Evolutionary conservation across 768 basidiomycete species (phyloP), one percentile per base, ranked within the genome.

Genomic region (Rhizopogon sp.): DNA sequence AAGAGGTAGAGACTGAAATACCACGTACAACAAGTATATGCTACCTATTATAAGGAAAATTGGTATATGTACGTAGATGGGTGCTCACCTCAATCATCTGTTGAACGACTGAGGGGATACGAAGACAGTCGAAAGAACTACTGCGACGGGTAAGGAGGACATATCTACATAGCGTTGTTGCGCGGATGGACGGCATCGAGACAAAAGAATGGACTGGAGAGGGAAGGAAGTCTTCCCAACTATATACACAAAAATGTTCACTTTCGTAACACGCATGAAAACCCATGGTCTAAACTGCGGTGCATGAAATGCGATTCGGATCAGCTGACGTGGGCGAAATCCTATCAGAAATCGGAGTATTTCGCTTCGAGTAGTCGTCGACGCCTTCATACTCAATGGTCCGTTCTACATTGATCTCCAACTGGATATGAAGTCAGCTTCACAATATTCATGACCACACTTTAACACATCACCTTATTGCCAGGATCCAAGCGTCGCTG

Each of bases 401-500:
- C 43, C 65, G 67, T 43, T 66, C 60, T 0, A 68, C 59, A 8
- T 60, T 68, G 16, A 68, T 66, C 50, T 68, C 66, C 35, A 68
- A 56, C 67, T 68, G 16, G 13, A 22, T 8, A 47, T 7, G 20
- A 35, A 35, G 33, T 47, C 20, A 35, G 46, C 16, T 8, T 13
- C 33, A 6, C 14, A 22, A 22, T 6, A 17, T 35, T 47, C 20
- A 8, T 20, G 33, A 35, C 7, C 14, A 14, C 20, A 14, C 20
- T 14, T 14, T 20, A 5, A 10, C 8, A 35, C 20, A 10, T 37
- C 9, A 49, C 47, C 33, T 49, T 49, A 6, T 49, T 49, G 22
- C 14, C 20, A 16, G 47, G 20, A 37, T 22, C 33, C 14, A 37
- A 6, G 22, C 14, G 47, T 49, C 5, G 35, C 47, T 49, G 20